Evolutionary conservation across 805 yeast species (phyloP).

Genomic region (Tetrapisispora taiwanensis): DNA sequence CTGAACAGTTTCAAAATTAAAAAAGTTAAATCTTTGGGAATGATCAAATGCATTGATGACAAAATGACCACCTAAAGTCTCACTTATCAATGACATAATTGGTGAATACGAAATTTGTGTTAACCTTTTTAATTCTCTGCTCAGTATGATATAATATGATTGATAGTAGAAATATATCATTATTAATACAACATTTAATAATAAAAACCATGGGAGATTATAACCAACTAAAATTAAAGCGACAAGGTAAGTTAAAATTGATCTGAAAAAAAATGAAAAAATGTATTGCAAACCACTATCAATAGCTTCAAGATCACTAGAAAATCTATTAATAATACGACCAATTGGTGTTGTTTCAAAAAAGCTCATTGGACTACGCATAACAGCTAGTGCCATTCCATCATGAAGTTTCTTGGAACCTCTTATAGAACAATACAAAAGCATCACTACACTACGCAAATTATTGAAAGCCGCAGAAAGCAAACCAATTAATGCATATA

Average conservation of each 20-base stretch:
- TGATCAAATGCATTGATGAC: slow-evolving; percentile 77
- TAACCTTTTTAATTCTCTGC: slow-evolving; percentile 71
- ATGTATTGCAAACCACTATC: slow-evolving; percentile 50
- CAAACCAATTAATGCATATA: slow-evolving; percentile 49
- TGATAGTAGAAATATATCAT: slow-evolving; percentile 62
- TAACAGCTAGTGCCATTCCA: slow-evolving; percentile 43
- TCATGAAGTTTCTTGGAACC: slow-evolving; percentile 50
- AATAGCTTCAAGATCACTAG: slow-evolving; percentile 49
- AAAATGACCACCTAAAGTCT: slow-evolving; percentile 64
- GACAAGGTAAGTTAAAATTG: slow-evolving; percentile 36
- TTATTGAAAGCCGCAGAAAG: slow-evolving; percentile 40
- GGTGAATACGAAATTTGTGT: slow-evolving; percentile 64
- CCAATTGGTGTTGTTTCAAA: slow-evolving; percentile 66
- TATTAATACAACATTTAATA: slow-evolving; percentile 36
- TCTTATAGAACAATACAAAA: slow-evolving; percentile 44
- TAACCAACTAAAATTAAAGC: slow-evolving; percentile 44
- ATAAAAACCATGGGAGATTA: slow-evolving; percentile 45
- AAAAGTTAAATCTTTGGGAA: slow-evolving; percentile 45
- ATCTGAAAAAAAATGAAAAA: slow-evolving; percentile 38
- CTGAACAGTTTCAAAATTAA: slow-evolving; percentile 44
- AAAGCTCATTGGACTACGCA: slow-evolving; percentile 54
- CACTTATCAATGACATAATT: slow-evolving; percentile 73
- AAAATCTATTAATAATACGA: slow-evolving; percentile 52
- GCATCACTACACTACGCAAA: slow-evolving; percentile 37
- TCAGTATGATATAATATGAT: slow-evolving; percentile 52